phyloP scores from a whole-genome alignment of 495 filamentous ascomycete species.

The Rhizodiscina lignyota region DNA sequence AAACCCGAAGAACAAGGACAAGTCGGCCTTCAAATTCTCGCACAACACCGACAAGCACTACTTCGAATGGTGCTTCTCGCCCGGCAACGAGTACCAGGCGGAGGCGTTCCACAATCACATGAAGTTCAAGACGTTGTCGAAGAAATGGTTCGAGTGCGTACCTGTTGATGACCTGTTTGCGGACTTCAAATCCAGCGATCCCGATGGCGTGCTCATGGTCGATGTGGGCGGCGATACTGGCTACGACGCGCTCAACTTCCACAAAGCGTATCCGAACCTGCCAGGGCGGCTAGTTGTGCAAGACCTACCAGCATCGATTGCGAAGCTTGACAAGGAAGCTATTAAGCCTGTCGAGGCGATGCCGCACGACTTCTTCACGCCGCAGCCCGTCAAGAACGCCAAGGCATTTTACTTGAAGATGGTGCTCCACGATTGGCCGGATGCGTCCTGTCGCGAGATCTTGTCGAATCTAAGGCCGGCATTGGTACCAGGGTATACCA shows the following conservation, averaged over 20 bases:
- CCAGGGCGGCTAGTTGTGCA: slow-evolving; percentile 31
- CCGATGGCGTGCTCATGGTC: slow-evolving; percentile 28
- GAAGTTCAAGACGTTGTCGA: slow-evolving; percentile 2
- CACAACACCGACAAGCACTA: slow-evolving; percentile 3
- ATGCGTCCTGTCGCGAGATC: slow-evolving; percentile 2
- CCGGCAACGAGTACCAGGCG: not conserved
- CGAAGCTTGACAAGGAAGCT: not conserved
- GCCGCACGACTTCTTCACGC: slow-evolving; percentile 33
- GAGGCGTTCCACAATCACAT: slow-evolving; percentile 5
- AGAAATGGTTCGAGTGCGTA: slow-evolving; percentile 3
- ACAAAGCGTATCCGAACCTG: slow-evolving; percentile 19
- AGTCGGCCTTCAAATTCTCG: not conserved
- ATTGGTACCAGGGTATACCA: slow-evolving; percentile 30
- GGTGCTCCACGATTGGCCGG: slow-evolving; percentile 12
- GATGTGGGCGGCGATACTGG: slow-evolving; percentile 37
- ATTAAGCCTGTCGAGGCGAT: slow-evolving; percentile 16
- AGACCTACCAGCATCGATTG: slow-evolving; percentile 28
- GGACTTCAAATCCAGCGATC: slow-evolving; percentile 4
- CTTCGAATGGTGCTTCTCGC: slow-evolving; percentile 6
- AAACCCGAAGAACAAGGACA: too few species aligned
- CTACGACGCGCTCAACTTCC: slow-evolving; percentile 32
- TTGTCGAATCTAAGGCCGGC: slow-evolving; percentile 13
- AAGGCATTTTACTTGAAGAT: slow-evolving; percentile 20
- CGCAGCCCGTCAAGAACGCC: slow-evolving; percentile 29
- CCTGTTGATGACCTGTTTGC: slow-evolving; percentile 2